phyloP scores from a whole-genome alignment of 768 basidiomycete genomes.

The Amanita inopinata region DNA sequence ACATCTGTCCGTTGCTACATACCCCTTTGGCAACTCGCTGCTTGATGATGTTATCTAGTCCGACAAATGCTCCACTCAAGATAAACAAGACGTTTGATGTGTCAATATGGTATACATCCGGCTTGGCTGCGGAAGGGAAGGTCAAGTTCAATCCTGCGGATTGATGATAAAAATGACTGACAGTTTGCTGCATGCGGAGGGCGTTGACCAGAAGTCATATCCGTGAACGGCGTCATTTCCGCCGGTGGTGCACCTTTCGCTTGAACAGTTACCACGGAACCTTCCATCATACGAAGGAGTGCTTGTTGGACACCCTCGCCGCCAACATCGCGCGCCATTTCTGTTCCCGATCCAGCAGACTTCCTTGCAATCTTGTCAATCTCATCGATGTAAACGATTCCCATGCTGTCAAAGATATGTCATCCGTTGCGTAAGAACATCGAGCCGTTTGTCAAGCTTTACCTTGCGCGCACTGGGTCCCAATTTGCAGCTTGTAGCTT shows the following conservation, averaged over 20 bases:
- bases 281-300: constrained; percentile 90
- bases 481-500: constrained; percentile 86
- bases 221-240: constrained; percentile 40
- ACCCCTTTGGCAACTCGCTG: constrained; percentile 79
- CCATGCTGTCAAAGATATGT: constrained; percentile 44
- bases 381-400: constrained; percentile 96
- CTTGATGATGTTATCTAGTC: constrained; percentile 75
- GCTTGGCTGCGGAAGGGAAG: constrained; percentile 29
- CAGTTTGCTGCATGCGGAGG: constrained; percentile 29
- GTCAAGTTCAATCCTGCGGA: background rate
- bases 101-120: constrained; percentile 69
- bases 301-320: constrained; percentile 97
- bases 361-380: constrained; percentile 86
- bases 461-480: constrained; percentile 84
- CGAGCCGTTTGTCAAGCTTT: background rate
- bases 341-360: constrained; percentile 40
- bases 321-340: constrained; percentile 79
- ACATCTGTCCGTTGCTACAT: constrained; percentile 20
- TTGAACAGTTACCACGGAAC: constrained; percentile 74
- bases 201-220: constrained; percentile 41
- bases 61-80: constrained; percentile 90
- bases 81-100: constrained; percentile 94
- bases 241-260: constrained; percentile 47
- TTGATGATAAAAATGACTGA: constrained; percentile 15
- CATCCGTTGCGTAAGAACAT: no score